Evolutionary conservation across 31 red algal species (phyloP).

Genomic region (Odonthalia washingtoniensis): DNA sequence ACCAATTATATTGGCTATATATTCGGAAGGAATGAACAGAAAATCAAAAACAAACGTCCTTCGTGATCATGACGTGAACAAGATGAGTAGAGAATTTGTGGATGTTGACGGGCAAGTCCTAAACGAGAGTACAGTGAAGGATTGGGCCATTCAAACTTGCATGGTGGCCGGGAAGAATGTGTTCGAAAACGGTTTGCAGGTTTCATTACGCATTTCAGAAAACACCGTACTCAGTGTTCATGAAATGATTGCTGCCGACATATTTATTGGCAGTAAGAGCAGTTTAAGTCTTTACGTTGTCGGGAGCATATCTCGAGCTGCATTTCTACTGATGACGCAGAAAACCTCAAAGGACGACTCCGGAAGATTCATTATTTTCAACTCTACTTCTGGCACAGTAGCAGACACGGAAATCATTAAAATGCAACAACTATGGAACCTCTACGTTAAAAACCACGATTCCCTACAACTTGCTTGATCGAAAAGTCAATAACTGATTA

Average conservation of each 20-base stretch:
- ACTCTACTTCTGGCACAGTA: too few relatives aligned
- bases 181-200: slow-evolving; percentile 22
- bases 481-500: too few relatives aligned
- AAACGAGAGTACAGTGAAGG: background rate
- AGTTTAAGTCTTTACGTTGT: slow-evolving; percentile 46
- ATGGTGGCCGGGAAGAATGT: too few relatives aligned
- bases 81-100: slow-evolving; percentile 45
- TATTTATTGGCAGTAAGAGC: slow-evolving; percentile 66
- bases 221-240: slow-evolving; percentile 59
- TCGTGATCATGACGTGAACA: slow-evolving; percentile 48
- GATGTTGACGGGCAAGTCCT: slow-evolving; percentile 32
- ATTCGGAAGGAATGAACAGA: slow-evolving; percentile 47
- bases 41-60: background rate
- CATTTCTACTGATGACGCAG: too few relatives aligned
- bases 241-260: slow-evolving; percentile 74
- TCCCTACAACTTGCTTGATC: too few relatives aligned
- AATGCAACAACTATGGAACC: too few relatives aligned
- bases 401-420: too few relatives aligned
- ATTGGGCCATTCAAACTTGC: background rate
- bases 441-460: too few relatives aligned
- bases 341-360: too few relatives aligned
- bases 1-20: slow-evolving; percentile 43
- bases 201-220: slow-evolving; percentile 52
- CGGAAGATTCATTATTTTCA: too few relatives aligned
- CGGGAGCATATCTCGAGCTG: slow-evolving; percentile 40